These are phyloP conservation scores for Arthrobotrys conoides DNA, from an alignment of 2,329 filamentous ascomycete genomes.

Conservation along the genomic window DNA sequence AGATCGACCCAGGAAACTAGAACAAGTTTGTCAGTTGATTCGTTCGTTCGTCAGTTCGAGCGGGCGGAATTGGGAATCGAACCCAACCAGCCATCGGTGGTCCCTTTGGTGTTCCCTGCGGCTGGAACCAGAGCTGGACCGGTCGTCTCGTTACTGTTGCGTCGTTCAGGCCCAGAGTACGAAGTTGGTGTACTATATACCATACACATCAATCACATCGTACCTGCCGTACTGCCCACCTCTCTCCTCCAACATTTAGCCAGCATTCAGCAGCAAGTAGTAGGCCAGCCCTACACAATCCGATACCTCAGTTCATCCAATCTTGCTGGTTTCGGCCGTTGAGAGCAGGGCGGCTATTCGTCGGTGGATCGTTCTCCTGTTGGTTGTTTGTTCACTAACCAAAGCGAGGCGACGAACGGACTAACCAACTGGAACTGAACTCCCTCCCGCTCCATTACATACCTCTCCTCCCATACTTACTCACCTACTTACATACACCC, in stretches of 20 bases:
- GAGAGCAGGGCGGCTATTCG: slow-evolving; percentile 49
- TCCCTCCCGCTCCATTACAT: slow-evolving; percentile 15
- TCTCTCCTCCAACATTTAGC: background rate
- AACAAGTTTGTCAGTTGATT: background rate
- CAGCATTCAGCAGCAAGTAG: too few relatives aligned
- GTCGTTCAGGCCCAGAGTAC: slow-evolving; percentile 13
- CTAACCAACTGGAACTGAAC: slow-evolving; percentile 4
- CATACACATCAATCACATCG: background rate
- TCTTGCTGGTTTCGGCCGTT: slow-evolving; percentile 28
- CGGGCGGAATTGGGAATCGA: slow-evolving; percentile 31
- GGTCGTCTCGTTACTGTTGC: slow-evolving; percentile 2
- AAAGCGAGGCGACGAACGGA: slow-evolving; percentile 37
- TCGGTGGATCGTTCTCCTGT: slow-evolving; percentile 28
- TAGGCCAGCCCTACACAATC: slow-evolving; percentile 31
- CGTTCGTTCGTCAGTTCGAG: slow-evolving; percentile 2
- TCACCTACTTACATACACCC: background rate
- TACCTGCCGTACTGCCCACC: background rate
- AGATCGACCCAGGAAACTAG: slow-evolving; percentile 7
- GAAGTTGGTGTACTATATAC: background rate
- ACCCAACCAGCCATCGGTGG: slow-evolving; percentile 19
- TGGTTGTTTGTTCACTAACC: slow-evolving; percentile 29
- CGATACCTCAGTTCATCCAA: slow-evolving; percentile 1
- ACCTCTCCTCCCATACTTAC: background rate
- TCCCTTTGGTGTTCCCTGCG: slow-evolving; percentile 46
- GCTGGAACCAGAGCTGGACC: slow-evolving; percentile 47